These are phyloP conservation scores for Rubia balearica DNA, from an alignment of 305 asterid species.

Conservation along the genomic window DNA sequence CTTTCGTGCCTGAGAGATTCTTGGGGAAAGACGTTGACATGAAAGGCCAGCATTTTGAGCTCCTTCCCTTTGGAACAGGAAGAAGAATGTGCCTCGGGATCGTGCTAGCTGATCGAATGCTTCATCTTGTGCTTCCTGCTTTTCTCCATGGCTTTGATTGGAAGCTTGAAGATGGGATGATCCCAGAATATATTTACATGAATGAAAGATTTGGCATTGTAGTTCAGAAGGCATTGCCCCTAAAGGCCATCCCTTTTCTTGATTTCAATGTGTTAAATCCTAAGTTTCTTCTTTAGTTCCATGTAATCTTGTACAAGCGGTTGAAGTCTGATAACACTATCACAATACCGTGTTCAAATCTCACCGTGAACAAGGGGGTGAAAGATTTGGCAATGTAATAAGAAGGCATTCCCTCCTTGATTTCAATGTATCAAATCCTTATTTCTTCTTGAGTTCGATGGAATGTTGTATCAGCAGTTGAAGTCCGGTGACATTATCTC, in stretches of 20 bases:
- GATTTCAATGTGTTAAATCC: neutral
- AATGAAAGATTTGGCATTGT: conserved; percentile 27
- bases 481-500: no score
- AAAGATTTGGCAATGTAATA: conserved; percentile 20
- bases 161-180: conserved; percentile 22
- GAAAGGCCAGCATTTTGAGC: conserved; percentile 29
- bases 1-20: conserved; percentile 39
- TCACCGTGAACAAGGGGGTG: conserved; percentile 5
- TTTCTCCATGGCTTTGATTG: conserved; percentile 27
- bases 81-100: conserved; percentile 34
- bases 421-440: neutral
- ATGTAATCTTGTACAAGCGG: no score
- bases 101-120: conserved; percentile 29
- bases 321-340: no score
- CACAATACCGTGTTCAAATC: neutral
- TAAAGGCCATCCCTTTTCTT: conserved; percentile 20
- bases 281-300: neutral
- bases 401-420: conserved; percentile 18
- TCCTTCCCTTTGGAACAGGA: conserved; percentile 37
- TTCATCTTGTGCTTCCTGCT: conserved; percentile 31
- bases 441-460: no score
- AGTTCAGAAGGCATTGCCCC: conserved; percentile 29
- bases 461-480: no score
- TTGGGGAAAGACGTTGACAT: conserved; percentile 17
- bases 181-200: conserved; percentile 32